Base-by-base conservation (phyloP, 345 rosid species). In the Xanthoceras sorbifolium region DNA sequence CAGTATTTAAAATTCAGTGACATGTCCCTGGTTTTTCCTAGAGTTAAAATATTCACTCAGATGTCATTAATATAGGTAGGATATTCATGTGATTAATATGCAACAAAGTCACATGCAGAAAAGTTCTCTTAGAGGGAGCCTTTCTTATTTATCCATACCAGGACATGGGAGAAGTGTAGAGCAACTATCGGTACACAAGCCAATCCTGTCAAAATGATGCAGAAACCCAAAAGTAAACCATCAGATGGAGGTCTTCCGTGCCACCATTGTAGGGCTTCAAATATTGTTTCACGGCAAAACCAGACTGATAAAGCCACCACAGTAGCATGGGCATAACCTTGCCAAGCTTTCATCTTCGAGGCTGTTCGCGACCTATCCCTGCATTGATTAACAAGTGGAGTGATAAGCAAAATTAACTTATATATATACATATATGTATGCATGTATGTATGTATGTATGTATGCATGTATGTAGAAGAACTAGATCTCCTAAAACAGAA, bases 181-280 rank as follows among this genome's bases (percentile, higher is more conserved):
- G 91, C 92, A 80, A 92, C 97, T 63, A 96, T 91, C 73, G 99
- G 95, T 26, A 93, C 75, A 79, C 99, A 93, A 50, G 97, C 98
- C 83, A 96, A 82, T 77, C 98, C 99, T 9, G 85, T 89, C 87
- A 90, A 84, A 70, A 87, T 84, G 76, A 92, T 90, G 78, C 94
- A 94, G 89, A 86, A 87, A 78, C 99, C 99, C 87, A 93, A 81
- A 81, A 96, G 93, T 77, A 96, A 87, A 83, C 97, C 95, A 88
- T 94, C 99, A 71, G 97, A 90, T 18, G 99, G 98, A 67, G 93
- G 73, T 85, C 94, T 91, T 71, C 98, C 97, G 73, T 90, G 81
- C 99, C 98, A 96, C 99, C 97, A 91, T 52, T 93, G 99, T 20
- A 96, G 87, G 55, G 95, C 98, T 83, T 96, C 98, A 83, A 94